phyloP scores from a whole-genome alignment of 345 rosid genomes.

The Acer yangbiense region DNA sequence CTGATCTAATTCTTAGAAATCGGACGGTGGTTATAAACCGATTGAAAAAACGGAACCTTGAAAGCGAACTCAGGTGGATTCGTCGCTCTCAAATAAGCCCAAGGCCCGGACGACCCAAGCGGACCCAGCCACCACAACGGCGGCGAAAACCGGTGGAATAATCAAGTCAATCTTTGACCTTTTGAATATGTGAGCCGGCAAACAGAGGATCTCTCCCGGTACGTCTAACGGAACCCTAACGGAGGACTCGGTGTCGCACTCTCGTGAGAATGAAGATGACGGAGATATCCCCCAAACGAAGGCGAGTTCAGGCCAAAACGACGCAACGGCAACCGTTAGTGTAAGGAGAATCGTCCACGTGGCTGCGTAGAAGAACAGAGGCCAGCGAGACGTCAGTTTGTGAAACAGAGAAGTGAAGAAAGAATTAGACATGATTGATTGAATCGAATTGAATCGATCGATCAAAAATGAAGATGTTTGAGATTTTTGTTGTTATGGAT shows the following conservation, averaged over 20 bases:
- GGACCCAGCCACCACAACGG: conserved; percentile 74
- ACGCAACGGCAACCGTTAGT: conserved; percentile 61
- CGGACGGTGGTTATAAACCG: conserved; percentile 2
- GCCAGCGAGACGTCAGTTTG: conserved; percentile 51
- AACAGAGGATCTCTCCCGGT: conserved; percentile 61
- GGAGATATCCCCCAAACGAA: conserved; percentile 67
- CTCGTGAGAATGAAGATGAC: conserved; percentile 50
- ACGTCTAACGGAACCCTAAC: conserved; percentile 67
- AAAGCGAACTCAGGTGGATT: conserved; percentile 28
- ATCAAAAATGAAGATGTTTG: neutral
- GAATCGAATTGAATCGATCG: neutral
- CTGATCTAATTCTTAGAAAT: neutral
- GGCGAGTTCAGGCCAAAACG: conserved; percentile 77
- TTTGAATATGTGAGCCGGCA: conserved; percentile 59
- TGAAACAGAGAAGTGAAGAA: conserved; percentile 35
- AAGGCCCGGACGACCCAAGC: conserved; percentile 70
- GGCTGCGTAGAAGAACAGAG: conserved; percentile 64
- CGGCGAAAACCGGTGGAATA: conserved; percentile 85
- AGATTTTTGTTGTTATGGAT: neutral
- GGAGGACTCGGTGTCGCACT: conserved; percentile 44
- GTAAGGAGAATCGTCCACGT: conserved; percentile 76
- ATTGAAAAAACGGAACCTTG: neutral
- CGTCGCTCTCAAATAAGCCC: conserved; percentile 65
- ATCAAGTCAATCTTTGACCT: conserved; percentile 64
- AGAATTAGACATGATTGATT: conserved; percentile 22